These are phyloP conservation scores for Fusarium sp. DNA, from an alignment of 2,329 filamentous ascomycete genomes.

Conservation along the genomic window DNA sequence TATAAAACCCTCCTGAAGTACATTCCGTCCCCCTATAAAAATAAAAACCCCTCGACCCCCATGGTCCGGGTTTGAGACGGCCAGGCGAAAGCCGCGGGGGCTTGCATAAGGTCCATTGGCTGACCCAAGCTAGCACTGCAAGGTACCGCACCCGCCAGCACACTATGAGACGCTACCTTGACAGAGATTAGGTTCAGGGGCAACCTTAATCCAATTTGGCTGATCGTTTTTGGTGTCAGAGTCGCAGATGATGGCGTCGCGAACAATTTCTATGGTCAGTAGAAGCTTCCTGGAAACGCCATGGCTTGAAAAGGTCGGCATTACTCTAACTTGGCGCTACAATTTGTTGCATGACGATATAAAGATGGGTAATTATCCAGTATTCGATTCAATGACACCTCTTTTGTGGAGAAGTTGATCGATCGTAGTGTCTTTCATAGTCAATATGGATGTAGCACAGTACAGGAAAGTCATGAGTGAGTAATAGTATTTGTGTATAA, in stretches of 20 bases:
- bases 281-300: conserved; percentile 7
- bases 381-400: not conserved
- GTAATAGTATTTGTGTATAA: not conserved
- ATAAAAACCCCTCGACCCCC: not conserved
- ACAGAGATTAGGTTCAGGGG: conserved; percentile 35
- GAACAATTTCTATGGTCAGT: conserved; percentile 12
- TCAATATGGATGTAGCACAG: not conserved
- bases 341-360: conserved; percentile 12
- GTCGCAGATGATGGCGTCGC: conserved; percentile 15
- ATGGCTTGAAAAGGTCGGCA: conserved; percentile 15
- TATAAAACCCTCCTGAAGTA: conserved; percentile 22
- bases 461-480: not conserved
- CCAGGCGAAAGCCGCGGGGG: conserved; percentile 27
- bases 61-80: conserved; percentile 36
- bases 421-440: not conserved
- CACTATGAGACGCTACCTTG: conserved; percentile 29
- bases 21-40: conserved; percentile 11
- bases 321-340: not conserved
- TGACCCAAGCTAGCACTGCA: conserved; percentile 28
- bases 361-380: not conserved
- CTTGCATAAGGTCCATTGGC: conserved; percentile 27
- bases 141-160: conserved; percentile 31
- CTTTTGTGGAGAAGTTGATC: conserved; percentile 21
- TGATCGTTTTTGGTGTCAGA: not conserved
- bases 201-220: conserved; percentile 6